Evolutionary conservation across 345 rosid genomes (phyloP).

Genomic region (Dipteronia dyeriana): DNA sequence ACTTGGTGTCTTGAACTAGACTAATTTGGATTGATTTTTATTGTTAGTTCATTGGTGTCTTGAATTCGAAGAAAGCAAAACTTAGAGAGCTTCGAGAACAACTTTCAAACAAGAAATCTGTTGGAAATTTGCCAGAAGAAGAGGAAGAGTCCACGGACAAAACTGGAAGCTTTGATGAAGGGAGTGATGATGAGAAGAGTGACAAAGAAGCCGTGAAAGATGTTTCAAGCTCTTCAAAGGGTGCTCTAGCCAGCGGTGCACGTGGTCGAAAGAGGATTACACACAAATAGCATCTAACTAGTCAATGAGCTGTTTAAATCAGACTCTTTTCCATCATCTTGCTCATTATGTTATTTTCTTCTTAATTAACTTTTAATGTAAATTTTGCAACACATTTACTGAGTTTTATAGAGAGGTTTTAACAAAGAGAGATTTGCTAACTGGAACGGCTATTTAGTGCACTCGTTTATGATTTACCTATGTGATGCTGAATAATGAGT

Average conservation of each 20-base stretch:
- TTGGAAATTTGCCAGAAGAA: conserved; percentile 38
- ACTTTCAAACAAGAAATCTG: conserved; percentile 42
- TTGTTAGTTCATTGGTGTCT: conserved; percentile 76
- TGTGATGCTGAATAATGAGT: neutral
- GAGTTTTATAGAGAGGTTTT: neutral
- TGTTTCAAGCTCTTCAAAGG: conserved; percentile 39
- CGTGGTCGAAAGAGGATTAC: conserved; percentile 47
- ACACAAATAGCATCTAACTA: conserved; percentile 25
- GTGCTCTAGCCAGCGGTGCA: conserved; percentile 28
- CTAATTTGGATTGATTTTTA: conserved; percentile 1
- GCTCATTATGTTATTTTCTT: neutral
- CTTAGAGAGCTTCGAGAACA: conserved; percentile 77
- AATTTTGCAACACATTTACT: neutral
- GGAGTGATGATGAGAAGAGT: conserved; percentile 38
- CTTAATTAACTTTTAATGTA: neutral
- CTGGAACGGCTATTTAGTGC: neutral
- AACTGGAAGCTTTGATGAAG: conserved; percentile 63
- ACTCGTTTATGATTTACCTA: neutral
- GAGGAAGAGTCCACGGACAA: conserved; percentile 64
- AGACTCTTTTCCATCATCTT: neutral
- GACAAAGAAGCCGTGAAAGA: conserved; percentile 45
- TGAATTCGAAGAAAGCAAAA: conserved; percentile 84
- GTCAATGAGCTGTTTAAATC: neutral
- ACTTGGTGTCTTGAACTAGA: neutral
- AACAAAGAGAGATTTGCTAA: neutral